Evolutionary conservation across 805 yeast genomes (phyloP), one percentile per base, ranked within the genome.

Genomic region (Saturnispora besseyi): DNA sequence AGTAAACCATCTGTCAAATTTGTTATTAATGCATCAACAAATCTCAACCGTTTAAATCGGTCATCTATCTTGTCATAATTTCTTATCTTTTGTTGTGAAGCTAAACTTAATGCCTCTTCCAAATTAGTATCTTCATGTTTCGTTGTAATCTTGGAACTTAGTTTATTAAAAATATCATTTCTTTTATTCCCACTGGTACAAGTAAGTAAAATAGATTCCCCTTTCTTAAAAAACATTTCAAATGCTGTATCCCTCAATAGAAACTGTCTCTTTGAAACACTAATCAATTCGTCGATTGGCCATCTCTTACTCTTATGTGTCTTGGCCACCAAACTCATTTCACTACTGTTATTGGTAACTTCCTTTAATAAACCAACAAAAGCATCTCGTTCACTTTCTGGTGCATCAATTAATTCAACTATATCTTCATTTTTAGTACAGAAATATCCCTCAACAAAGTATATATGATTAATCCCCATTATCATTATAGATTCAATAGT

Each of bases 221-320:
- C 95, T 62, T 83, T 81, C 26, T 75, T 74, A 62, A 87, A 85
- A 54, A 86, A 81, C 59, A 87, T 65, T 59, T 88, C 96, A 33
- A 87, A 60, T 0, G 93, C 96, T 42, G 84, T 85, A 63, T 87
- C 95, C 49, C 96, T 68, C 13, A 88, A 68, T 18, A 88, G 63
- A 58, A 87, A 88, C 36, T 84, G 87, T 46, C 95, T 67, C 54
- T 84, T 86, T 3, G 88, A 79, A 11, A 83, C 77, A 4, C 84
- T 79, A 0, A 79, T 76, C 18, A 89, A 59, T 41, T 76, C 77
- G 5, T 70, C 70, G 21, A 84, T 57, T 24, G 76, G 73, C 93
- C 95, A 87, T 12, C 73, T 66, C 53, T 73, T 73, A 0, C 77
- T 76, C 12, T 70, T 61, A 57, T 82, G 86, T 9, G 46, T n/a